Evolutionary conservation across 163 green algal species (phyloP), one percentile per base, ranked within the genome.

Genomic region (Prototheca wickerhamii): DNA sequence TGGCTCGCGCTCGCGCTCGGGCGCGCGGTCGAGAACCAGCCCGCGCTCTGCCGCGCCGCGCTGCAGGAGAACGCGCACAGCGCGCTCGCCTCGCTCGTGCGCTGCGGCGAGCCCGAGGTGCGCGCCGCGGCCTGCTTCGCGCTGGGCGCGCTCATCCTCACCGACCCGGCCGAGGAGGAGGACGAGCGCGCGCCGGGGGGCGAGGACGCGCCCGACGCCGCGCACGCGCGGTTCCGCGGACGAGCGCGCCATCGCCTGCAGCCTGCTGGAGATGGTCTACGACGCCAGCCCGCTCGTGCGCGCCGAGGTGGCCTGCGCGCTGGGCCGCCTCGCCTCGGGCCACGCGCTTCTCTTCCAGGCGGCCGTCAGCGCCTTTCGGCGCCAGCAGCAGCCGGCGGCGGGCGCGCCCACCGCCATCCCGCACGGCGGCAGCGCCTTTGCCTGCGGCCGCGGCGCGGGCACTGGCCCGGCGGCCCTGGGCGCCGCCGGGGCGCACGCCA

Each of bases 1-100:
- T 98, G 93, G 91, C 78, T 97, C 44, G 91, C 84, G 71, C 78
- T 97, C 29, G 90, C 78, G 65, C 65, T 96, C 21, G 93, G 88
- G 28, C 94, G 95, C 69, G 76, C 98, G 57, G 89, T 82, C 58
- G 85, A 97, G 62, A 82, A 86, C 63, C 69, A 76, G 35, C 78
- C 82, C 31, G 84, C 95, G 43, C 67, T 92, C 26, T 60, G 64
- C 0, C 50, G 51, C 8, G 58, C 60, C 53, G 63, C 63, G 61
- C 26, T 82, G 40, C n/a, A 60, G 55, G 60, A 61, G 33, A 28
- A 60, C n/a, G 68, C 63, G 31, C 42, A 70, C 2, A 63, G 88
- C 26, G 60, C 88, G 66, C 75, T 96, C 33, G 68, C 79, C 21
- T 65, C 71, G 51, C 67, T 95, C 40, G 77, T 96, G 29, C 65